Conservation (phyloP, 2,329 filamentous ascomycete genomes). For the Alternaria alternata region DNA sequence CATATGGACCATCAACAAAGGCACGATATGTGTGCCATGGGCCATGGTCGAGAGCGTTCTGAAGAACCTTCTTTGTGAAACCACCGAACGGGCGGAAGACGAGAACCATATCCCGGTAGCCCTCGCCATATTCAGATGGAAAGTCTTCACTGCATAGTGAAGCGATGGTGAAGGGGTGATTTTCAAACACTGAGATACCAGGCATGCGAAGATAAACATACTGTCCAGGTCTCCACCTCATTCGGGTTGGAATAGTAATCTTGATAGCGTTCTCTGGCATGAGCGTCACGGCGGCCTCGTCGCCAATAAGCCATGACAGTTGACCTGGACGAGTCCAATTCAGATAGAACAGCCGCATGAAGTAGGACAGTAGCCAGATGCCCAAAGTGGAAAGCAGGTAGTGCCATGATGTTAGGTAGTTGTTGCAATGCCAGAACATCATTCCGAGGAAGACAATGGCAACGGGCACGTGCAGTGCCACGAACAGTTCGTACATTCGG, state of each 20-base stretch:
- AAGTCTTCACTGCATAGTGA: slow-evolving; percentile 94
- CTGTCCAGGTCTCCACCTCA: slow-evolving; percentile 92
- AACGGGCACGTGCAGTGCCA: slow-evolving; percentile 81
- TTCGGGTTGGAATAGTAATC: slow-evolving; percentile 90
- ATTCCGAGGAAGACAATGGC: slow-evolving; percentile 81
- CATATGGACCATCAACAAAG: slow-evolving; percentile 93
- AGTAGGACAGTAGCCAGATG: slow-evolving; percentile 80
- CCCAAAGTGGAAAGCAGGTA: slow-evolving; percentile 84
- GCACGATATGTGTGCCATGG: slow-evolving; percentile 92
- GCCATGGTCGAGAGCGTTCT: slow-evolving; percentile 82
- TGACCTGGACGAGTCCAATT: slow-evolving; percentile 88
- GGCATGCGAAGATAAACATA: slow-evolving; percentile 96
- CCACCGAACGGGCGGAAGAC: slow-evolving; percentile 92
- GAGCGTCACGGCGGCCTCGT: slow-evolving; percentile 87
- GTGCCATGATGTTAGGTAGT: slow-evolving; percentile 87
- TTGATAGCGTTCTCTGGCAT: slow-evolving; percentile 96
- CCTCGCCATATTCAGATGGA: slow-evolving; percentile 86
- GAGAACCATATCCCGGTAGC: slow-evolving; percentile 86
- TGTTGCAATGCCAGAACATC: slow-evolving; percentile 96
- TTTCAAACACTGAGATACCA: slow-evolving; percentile 87
- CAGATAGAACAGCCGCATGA: slow-evolving; percentile 79
- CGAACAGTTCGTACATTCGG: slow-evolving; percentile 85
- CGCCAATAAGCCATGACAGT: slow-evolving; percentile 83
- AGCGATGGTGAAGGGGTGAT: slow-evolving; percentile 94
- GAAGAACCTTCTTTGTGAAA: slow-evolving; percentile 85